A percentile compares a stretch with the other conserved stretches of the same genome.
These are phyloP conservation scores for Aspergillus fischeri DNA, from an alignment of 2,329 filamentous ascomycete genomes.

Conservation along the genomic window DNA sequence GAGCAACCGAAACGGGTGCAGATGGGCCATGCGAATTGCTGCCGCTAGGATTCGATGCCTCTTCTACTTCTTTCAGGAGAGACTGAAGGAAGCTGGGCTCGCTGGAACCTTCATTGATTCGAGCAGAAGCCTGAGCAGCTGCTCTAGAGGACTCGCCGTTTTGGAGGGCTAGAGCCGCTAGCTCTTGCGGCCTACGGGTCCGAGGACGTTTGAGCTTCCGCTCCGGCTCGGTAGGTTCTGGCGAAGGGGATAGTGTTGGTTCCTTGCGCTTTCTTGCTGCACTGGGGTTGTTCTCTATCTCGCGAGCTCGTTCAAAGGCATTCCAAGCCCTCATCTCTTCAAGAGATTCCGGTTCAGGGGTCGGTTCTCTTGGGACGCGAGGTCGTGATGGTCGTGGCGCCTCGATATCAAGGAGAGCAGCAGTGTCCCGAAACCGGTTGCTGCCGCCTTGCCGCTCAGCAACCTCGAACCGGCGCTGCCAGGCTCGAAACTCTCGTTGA, in stretches of 20 bases:
- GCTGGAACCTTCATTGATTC: constrained; percentile 39
- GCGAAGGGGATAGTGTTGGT: constrained; percentile 73
- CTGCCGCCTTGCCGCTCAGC: constrained; percentile 73
- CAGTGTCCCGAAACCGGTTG: constrained; percentile 67
- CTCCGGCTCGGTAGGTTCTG: constrained; percentile 63
- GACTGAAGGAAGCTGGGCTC: constrained; percentile 81
- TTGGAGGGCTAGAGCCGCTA: constrained; percentile 43
- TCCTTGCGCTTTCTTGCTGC: constrained; percentile 49
- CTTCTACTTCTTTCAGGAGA: constrained; percentile 81
- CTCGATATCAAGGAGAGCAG: constrained; percentile 55
- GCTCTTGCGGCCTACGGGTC: constrained; percentile 62
- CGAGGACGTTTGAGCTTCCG: constrained; percentile 84
- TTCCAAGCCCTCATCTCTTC: constrained; percentile 87
- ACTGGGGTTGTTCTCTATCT: constrained; percentile 53
- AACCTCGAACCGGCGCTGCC: constrained; percentile 79
- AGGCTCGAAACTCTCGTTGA: constrained; percentile 61
- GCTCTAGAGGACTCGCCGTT: constrained; percentile 38
- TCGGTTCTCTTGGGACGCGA: constrained; percentile 33
- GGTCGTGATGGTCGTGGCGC: constrained; percentile 39
- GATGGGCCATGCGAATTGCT: constrained; percentile 30
- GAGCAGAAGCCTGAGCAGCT: constrained; percentile 28
- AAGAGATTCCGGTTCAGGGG: constrained; percentile 63
- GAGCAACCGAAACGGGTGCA: constrained; percentile 32
- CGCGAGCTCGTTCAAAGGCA: constrained; percentile 78
- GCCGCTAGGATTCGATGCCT: constrained; percentile 34